Percentiles rank a stretch among this genome's conserved stretches.
phyloP scores from a whole-genome alignment of 345 rosid genomes.

The Ceriops tagal region DNA sequence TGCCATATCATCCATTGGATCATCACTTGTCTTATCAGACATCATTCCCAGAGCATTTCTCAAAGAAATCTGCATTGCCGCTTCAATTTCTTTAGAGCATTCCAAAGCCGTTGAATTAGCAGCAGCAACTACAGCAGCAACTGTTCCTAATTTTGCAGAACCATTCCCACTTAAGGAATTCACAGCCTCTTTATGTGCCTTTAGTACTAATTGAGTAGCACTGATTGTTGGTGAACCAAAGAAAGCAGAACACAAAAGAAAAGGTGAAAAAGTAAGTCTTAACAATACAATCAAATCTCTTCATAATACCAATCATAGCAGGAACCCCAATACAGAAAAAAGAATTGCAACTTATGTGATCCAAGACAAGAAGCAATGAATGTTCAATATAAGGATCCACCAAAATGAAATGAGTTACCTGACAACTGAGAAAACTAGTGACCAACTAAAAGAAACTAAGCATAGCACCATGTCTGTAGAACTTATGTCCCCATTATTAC shows the following conservation, averaged over 20 bases:
- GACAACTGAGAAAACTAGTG: no score
- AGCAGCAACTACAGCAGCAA: conserved; percentile 93
- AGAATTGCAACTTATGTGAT: no score
- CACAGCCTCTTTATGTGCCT: conserved; percentile 97
- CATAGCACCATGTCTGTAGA: no score
- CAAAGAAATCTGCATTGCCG: conserved; percentile 94
- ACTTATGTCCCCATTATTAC: no score
- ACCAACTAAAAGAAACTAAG: no score
- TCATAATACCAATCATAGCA: no score
- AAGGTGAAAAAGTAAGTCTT: not conserved
- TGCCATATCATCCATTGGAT: conserved; percentile 89
- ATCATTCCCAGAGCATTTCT: conserved; percentile 78
- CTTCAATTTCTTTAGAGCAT: conserved; percentile 96
- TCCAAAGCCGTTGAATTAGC: conserved; percentile 95
- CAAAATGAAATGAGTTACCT: no score
- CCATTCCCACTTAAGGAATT: conserved; percentile 91
- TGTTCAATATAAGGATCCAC: no score
- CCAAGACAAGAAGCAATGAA: no score
- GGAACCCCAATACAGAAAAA: no score
- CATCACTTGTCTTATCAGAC: conserved; percentile 55
- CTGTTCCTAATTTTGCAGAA: conserved; percentile 82
- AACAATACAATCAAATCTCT: no score
- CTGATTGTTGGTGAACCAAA: conserved; percentile 37
- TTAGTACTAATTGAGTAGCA: conserved; percentile 86
- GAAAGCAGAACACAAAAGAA: not conserved